Percentiles rank a stretch among this genome's conserved stretches.
phyloP scores from a whole-genome alignment of 108 stramenopile genomes.

The Cylindrotheca closterium region DNA sequence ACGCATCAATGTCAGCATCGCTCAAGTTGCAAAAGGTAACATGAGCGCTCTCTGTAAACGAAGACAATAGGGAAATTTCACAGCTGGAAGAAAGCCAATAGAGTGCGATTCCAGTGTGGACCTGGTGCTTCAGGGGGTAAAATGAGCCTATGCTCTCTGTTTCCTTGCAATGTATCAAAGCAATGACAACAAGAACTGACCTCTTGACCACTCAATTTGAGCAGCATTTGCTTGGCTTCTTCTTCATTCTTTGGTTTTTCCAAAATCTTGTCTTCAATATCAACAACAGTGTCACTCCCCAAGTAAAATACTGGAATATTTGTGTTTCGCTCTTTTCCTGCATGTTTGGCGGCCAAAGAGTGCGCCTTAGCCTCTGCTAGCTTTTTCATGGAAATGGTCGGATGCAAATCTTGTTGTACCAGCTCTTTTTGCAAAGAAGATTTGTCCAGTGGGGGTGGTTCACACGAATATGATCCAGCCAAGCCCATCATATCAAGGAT shows the following conservation, averaged over 20 bases:
- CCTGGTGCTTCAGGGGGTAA: slow-evolving; percentile 60
- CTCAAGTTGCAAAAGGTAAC: slow-evolving; percentile 77
- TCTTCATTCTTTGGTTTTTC: slow-evolving; percentile 84
- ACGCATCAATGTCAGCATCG: slow-evolving; percentile 72
- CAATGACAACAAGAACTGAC: too few species aligned
- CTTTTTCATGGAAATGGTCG: slow-evolving; percentile 54
- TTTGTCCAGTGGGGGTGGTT: slow-evolving; percentile 74
- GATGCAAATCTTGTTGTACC: slow-evolving; percentile 26
- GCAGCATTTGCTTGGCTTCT: slow-evolving; percentile 79
- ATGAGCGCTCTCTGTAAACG: slow-evolving; percentile 77
- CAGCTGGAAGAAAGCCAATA: slow-evolving; percentile 33
- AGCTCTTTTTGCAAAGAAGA: slow-evolving; percentile 53
- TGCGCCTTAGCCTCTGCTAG: slow-evolving; percentile 74
- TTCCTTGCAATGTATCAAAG: too few species aligned
- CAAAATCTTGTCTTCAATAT: slow-evolving; percentile 61
- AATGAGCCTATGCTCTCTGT: too few species aligned
- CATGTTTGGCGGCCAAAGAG: slow-evolving; percentile 47
- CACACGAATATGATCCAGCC: slow-evolving; percentile 38
- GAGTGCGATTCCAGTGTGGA: slow-evolving; percentile 89
- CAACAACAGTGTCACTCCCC: slow-evolving; percentile 83
- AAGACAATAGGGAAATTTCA: slow-evolving; percentile 33
- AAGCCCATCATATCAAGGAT: slow-evolving; percentile 88
- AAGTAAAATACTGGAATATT: slow-evolving; percentile 41
- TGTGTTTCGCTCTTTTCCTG: background rate
- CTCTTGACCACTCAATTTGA: slow-evolving; percentile 58